A percentile compares a stretch with the other conserved stretches of the same genome.
phyloP scores from a whole-genome alignment of 148 eudicot genomes.

The Persicaria tinctoria region DNA sequence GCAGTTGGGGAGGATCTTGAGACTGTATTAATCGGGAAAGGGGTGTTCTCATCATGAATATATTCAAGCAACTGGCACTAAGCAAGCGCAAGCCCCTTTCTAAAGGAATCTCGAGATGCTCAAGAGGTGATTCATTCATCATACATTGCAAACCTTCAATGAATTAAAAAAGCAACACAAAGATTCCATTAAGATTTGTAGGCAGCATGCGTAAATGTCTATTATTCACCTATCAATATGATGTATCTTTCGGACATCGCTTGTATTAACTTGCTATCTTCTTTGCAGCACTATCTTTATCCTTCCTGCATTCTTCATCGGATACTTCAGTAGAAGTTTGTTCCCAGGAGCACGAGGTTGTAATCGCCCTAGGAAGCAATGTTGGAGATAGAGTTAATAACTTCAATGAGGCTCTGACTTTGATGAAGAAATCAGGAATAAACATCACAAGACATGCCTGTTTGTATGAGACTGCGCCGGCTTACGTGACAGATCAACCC shows the following conservation, averaged over 20 bases:
- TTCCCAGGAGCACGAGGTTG: conserved; percentile 69
- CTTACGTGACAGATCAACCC: conserved; percentile 80
- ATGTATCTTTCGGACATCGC: not conserved
- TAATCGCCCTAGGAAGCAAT: conserved; percentile 91
- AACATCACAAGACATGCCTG: conserved; percentile 61
- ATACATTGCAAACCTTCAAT: not conserved
- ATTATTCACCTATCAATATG: not conserved
- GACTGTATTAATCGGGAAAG: not conserved
- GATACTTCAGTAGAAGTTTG: conserved; percentile 45
- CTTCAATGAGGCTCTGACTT: conserved; percentile 54
- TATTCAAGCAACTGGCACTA: conserved; percentile 40
- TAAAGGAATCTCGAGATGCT: conserved; percentile 17
- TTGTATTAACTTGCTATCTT: conserved; percentile 7
- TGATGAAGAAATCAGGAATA: conserved; percentile 70
- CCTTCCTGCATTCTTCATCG: conserved; percentile 42
- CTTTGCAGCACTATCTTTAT: conserved; percentile 29
- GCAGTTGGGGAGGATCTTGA: conserved; percentile 10
- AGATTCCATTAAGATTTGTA: not conserved
- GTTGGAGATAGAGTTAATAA: conserved; percentile 64
- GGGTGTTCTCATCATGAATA: conserved; percentile 30
- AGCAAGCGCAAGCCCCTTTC: conserved; percentile 24
- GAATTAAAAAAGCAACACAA: not conserved
- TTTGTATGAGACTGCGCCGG: conserved; percentile 89
- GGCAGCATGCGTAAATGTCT: not conserved
- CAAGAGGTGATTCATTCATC: conserved; percentile 32